Base-by-base conservation (phyloP, 192 early-diverging fungal genomes). In the Mortierella hygrophila region DNA sequence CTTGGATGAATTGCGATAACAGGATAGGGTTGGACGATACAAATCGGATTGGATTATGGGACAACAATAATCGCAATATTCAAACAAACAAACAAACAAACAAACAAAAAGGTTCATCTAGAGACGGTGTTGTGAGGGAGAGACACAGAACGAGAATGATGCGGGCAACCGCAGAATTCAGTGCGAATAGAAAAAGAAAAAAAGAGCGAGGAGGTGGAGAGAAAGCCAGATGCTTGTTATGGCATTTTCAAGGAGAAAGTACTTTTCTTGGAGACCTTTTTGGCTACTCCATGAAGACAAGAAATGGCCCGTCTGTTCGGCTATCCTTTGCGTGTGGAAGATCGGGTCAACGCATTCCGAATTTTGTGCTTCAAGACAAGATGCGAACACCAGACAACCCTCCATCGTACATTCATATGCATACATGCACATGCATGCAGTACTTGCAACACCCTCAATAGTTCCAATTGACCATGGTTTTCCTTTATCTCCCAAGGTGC, bases 11-110 rank as follows among this genome's bases (percentile, higher is more conserved):
- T 32, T 46, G 46, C 16, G 42, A 44, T 42, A 32, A 35, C 41
- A 52, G 52, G 32, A 35, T 42, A 15, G 32, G 74, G 74, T 75
- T 40, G 74, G 49, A 75, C 55, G 38, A 75, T 57, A 49, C 41
- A 21, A 5, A 52, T 52, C 49, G 49, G 49, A 52, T 65, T 11
- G 26, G 60, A 65, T 32, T 35, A 29, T 65, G 60, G 60, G 60
- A 65, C 60, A 23, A 55, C 52, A 29, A 65, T 15, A 32, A 32
- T 65, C 29, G 11, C 3, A 65, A 26, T 57, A 57, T 57, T 57
- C 55, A 57, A 26, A 57, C 55, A 57, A 57, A 46, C 44, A 46
- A 55, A 55, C 52, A n/a, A n/a, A n/a, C 6, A 55, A 55, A 57
- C 55, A 57, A 57, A 57, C 23, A 26, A 57, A 57, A 11, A 3